Evolutionary conservation across 75 land plant species (phyloP).

Genomic region (Larix kaempferi): DNA sequence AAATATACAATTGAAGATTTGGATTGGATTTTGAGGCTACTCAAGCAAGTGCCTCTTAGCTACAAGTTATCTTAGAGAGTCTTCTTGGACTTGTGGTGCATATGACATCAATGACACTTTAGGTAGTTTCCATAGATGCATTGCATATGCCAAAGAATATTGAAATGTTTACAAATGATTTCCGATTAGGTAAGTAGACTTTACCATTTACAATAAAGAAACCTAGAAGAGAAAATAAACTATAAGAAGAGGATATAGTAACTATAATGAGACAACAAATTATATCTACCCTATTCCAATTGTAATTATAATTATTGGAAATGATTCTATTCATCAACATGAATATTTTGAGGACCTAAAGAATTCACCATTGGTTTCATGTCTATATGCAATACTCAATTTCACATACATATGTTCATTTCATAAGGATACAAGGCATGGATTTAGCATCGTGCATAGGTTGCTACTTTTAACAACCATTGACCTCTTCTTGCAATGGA

Average conservation of each 20-base stretch:
- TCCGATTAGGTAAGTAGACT: conserved; percentile 20
- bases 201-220: conserved; percentile 21
- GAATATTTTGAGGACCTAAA: too few species aligned
- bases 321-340: too few species aligned
- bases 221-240: conserved; percentile 10
- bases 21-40: conserved; percentile 72
- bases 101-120: conserved; percentile 84
- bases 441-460: too few species aligned
- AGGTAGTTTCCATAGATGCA: conserved; percentile 96
- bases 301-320: too few species aligned
- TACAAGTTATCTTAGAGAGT: conserved; percentile 53
- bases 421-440: too few species aligned
- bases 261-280: too few species aligned
- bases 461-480: too few species aligned
- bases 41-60: conserved; percentile 30
- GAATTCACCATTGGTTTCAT: too few species aligned
- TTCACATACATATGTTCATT: too few species aligned
- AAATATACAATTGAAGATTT: conserved; percentile 94
- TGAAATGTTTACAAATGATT: conserved; percentile 50
- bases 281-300: too few species aligned
- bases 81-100: conserved; percentile 73
- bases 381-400: too few species aligned
- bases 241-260: conserved; percentile 25
- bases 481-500: too few species aligned
- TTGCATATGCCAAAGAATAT: conserved; percentile 68